Evolutionary conservation across 1,139 yeast genomes (phyloP).

Genomic region (Candida dubliniensis): DNA sequence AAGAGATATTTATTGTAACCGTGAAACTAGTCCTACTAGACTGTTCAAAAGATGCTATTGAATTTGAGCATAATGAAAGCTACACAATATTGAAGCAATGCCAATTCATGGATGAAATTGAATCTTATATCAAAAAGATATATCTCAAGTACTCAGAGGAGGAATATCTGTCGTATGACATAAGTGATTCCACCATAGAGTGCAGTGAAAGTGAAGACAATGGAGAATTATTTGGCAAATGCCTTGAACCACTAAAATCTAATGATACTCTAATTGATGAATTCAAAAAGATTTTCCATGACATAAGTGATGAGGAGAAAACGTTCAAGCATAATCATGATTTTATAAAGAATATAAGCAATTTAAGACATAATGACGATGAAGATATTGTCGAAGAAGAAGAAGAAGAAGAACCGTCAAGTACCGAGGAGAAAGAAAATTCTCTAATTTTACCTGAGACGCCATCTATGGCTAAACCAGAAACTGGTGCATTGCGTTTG

Average conservation of each 20-base stretch:
- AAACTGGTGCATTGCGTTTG: conserved; percentile 6
- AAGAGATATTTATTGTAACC: conserved; percentile 38
- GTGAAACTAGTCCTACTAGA: conserved; percentile 26
- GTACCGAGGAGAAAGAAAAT: background rate
- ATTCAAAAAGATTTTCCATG: conserved; percentile 10
- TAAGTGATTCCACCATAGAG: conserved; percentile 16
- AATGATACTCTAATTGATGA: conserved; percentile 15
- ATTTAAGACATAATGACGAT: conserved; percentile 36
- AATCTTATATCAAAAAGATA: conserved; percentile 24
- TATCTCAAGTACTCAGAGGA: background rate
- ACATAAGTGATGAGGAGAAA: conserved; percentile 11
- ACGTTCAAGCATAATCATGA: conserved; percentile 2
- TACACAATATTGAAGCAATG: conserved; percentile 31
- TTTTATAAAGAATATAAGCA: conserved; percentile 24
- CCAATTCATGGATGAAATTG: conserved; percentile 28
- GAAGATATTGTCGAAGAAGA: conserved; percentile 7
- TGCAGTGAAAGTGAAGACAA: conserved; percentile 11
- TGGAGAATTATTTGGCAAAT: conserved; percentile 8
- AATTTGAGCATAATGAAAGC: conserved; percentile 34
- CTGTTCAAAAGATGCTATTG: conserved; percentile 20
- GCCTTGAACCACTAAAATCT: conserved; percentile 12
- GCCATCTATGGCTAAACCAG: background rate
- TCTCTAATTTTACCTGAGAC: background rate
- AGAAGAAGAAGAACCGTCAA: conserved; percentile 1
- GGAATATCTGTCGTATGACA: conserved; percentile 1